Conservation (phyloP, 1,139 yeast species). For the Blastobotrys raffinosifermentans region DNA sequence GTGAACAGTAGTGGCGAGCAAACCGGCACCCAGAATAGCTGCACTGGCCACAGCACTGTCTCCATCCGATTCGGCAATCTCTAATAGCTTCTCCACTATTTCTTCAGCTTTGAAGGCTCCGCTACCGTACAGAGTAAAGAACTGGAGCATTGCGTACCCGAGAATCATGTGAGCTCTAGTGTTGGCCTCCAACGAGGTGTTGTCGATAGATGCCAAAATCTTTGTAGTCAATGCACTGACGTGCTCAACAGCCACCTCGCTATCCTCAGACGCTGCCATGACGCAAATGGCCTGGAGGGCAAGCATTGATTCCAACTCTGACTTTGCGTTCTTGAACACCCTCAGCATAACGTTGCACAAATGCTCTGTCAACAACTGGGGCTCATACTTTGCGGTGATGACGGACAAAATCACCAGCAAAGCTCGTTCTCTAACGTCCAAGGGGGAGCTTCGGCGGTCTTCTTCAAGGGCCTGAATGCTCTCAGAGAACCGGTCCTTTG, state of each 20-base stretch:
- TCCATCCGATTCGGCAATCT: constrained; percentile 26
- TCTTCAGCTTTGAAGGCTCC: constrained; percentile 34
- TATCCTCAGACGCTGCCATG: constrained; percentile 23
- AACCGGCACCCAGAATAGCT: constrained; percentile 31
- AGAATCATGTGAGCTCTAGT: constrained; percentile 14
- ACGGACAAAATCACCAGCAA: constrained; percentile 23
- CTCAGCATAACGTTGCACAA: constrained; percentile 23
- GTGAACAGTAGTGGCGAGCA: constrained; percentile 23
- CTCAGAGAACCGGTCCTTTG: constrained; percentile 22
- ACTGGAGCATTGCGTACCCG: constrained; percentile 29
- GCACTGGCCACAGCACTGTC: constrained; percentile 27
- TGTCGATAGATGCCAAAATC: constrained; percentile 3
- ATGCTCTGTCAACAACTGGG: constrained; percentile 21
- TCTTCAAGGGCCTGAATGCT: constrained; percentile 27
- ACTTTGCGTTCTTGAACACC: constrained; percentile 26
- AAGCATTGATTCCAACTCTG: constrained; percentile 28
- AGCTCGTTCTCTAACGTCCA: constrained; percentile 32
- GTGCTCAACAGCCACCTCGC: constrained; percentile 25
- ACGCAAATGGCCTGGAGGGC: constrained; percentile 30
- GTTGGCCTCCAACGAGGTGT: not conserved
- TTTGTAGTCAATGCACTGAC: constrained; percentile 13
- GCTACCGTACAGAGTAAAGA: constrained; percentile 29
- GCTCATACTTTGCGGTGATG: constrained; percentile 31
- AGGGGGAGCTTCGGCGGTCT: constrained; percentile 29
- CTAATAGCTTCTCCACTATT: constrained; percentile 24